Percentiles rank a stretch among this genome's conserved stretches.
phyloP scores from a whole-genome alignment of 2,329 filamentous ascomycete genomes.

The Fusarium sp. region DNA sequence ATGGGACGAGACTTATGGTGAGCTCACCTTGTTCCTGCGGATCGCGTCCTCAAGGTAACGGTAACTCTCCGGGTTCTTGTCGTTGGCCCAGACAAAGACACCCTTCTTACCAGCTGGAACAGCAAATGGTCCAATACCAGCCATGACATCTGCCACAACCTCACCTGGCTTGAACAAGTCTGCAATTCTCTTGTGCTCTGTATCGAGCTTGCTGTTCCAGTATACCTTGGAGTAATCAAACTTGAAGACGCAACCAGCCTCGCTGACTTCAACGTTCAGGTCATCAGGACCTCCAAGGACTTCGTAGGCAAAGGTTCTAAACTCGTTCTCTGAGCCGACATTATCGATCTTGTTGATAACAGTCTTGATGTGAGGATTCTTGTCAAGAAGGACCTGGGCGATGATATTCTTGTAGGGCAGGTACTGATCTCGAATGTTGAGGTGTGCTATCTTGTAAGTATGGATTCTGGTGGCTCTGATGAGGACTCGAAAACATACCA shows the following conservation, averaged over 20 bases:
- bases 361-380: slow-evolving; percentile 82
- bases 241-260: slow-evolving; percentile 85
- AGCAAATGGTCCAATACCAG: slow-evolving; percentile 94
- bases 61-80: slow-evolving; percentile 92
- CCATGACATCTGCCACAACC: slow-evolving; percentile 96
- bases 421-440: slow-evolving; percentile 88
- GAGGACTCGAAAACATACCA: slow-evolving; percentile 58
- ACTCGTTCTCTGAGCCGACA: slow-evolving; percentile 86
- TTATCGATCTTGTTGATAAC: slow-evolving; percentile 97
- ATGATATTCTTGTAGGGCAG: slow-evolving; percentile 88
- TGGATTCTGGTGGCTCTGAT: not conserved
- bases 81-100: slow-evolving; percentile 96
- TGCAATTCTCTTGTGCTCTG: slow-evolving; percentile 86
- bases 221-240: slow-evolving; percentile 98
- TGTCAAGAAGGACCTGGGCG: slow-evolving; percentile 87
- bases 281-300: slow-evolving; percentile 84
- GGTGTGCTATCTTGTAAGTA: slow-evolving; percentile 69
- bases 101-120: slow-evolving; percentile 89
- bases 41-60: slow-evolving; percentile 77
- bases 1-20: not conserved
- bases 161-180: slow-evolving; percentile 82
- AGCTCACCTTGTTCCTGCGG: slow-evolving; percentile 78
- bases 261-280: slow-evolving; percentile 82
- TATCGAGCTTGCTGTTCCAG: slow-evolving; percentile 94
- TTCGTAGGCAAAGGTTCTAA: slow-evolving; percentile 93